These are phyloP conservation scores for Beauveria sp. DNA, from an alignment of 2,329 filamentous ascomycete genomes.

Conservation along the genomic window DNA sequence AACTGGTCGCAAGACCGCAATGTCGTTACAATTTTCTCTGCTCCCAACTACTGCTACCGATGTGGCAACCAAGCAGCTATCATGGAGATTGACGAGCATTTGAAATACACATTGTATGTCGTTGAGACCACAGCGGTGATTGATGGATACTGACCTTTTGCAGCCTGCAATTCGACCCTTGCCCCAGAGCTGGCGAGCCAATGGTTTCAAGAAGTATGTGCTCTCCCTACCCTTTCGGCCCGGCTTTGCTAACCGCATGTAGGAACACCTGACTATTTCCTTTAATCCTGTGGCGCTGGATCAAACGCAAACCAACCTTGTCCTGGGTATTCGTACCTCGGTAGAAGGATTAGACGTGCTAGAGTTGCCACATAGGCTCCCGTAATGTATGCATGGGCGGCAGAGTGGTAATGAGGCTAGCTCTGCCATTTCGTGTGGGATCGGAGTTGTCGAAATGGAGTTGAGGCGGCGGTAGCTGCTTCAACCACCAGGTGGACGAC, in stretches of 20 bases:
- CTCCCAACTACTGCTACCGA: slow-evolving; percentile 94
- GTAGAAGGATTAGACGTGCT: slow-evolving; percentile 16
- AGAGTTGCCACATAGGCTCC: slow-evolving; percentile 16
- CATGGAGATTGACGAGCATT: slow-evolving; percentile 99
- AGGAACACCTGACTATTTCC: slow-evolving; percentile 96
- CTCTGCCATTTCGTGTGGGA: background rate
- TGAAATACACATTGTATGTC: slow-evolving; percentile 98
- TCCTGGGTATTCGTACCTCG: slow-evolving; percentile 1
- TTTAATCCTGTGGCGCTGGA: slow-evolving; percentile 46
- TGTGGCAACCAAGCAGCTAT: slow-evolving; percentile 99
- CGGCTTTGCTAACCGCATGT: background rate
- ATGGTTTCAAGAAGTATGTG: slow-evolving; percentile 88
- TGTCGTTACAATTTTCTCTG: slow-evolving; percentile 97
- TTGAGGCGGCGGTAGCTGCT: background rate
- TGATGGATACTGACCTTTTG: slow-evolving; percentile 19
- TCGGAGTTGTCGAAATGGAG: background rate
- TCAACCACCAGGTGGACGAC: background rate
- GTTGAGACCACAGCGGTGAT: background rate
- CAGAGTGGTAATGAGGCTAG: background rate
- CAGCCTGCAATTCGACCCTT: slow-evolving; percentile 98
- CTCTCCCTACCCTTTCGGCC: background rate
- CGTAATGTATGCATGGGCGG: slow-evolving; percentile 22
- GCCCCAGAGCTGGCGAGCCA: slow-evolving; percentile 91
- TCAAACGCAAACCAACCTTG: slow-evolving; percentile 8
- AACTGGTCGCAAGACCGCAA: slow-evolving; percentile 99